phyloP scores from a whole-genome alignment of 768 basidiomycete genomes.

The Kwoniella bestiolae region DNA sequence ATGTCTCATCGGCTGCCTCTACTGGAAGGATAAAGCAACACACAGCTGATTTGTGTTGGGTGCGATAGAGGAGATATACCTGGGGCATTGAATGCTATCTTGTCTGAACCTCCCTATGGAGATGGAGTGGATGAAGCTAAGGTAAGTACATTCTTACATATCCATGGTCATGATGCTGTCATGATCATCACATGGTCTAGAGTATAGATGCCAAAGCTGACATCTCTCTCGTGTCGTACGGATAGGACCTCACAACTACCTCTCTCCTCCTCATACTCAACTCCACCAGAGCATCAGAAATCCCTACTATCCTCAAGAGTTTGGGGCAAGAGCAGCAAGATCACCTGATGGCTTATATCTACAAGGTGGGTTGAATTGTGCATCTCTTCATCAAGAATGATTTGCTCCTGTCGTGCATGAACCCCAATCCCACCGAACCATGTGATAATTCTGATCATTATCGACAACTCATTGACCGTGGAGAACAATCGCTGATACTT shows the following conservation, averaged over 20 bases:
- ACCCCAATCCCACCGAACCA: too few species aligned
- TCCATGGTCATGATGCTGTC: too few species aligned
- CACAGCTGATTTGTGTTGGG: background rate
- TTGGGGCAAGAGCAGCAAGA: slow-evolving; percentile 64
- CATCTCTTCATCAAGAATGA: background rate
- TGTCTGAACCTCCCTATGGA: slow-evolving; percentile 87
- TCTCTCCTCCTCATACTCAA: slow-evolving; percentile 86
- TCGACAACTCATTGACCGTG: too few species aligned
- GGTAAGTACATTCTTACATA: slow-evolving; percentile 60
- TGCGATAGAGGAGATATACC: slow-evolving; percentile 71
- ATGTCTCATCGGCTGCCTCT: too few species aligned
- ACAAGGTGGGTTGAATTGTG: slow-evolving; percentile 64
- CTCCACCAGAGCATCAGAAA: slow-evolving; percentile 88
- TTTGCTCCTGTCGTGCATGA: too few species aligned
- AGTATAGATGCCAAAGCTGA: too few species aligned
- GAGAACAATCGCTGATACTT: too few species aligned
- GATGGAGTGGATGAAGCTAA: slow-evolving; percentile 86
- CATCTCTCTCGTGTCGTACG: too few species aligned
- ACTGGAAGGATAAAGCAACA: too few species aligned
- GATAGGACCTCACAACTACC: slow-evolving; percentile 78
- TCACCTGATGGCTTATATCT: slow-evolving; percentile 94
- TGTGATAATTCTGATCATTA: too few species aligned
- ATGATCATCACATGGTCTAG: too few species aligned
- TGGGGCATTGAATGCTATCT: slow-evolving; percentile 71
- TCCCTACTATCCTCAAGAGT: slow-evolving; percentile 71